Evolutionary conservation across 192 early-diverging fungal species (phyloP).

Genomic region (Backusella circina): DNA sequence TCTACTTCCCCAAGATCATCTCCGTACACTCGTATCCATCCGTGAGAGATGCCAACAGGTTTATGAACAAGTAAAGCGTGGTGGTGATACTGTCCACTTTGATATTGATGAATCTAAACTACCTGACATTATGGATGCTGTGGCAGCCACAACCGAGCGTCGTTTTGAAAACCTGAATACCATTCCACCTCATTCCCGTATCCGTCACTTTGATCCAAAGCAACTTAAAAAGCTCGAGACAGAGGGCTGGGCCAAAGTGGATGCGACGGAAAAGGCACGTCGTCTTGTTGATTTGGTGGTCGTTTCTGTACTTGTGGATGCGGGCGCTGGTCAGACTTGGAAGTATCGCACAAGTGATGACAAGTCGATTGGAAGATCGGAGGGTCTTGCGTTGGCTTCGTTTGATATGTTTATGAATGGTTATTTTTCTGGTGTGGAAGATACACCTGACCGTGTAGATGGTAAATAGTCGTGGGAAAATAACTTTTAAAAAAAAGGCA

Average conservation of each 20-base stretch:
- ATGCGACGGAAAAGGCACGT: slow-evolving; percentile 52
- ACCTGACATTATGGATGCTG: slow-evolving; percentile 59
- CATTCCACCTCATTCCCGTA: slow-evolving; percentile 86
- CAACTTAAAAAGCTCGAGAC: slow-evolving; percentile 43
- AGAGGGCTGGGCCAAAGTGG: slow-evolving; percentile 36
- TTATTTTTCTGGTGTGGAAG: slow-evolving; percentile 59
- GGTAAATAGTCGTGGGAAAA: slow-evolving; percentile 38
- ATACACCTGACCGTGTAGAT: slow-evolving; percentile 66
- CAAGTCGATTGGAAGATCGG: slow-evolving; percentile 58
- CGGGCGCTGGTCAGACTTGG: slow-evolving; percentile 87
- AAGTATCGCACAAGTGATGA: slow-evolving; percentile 54
- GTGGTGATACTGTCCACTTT: slow-evolving; percentile 64
- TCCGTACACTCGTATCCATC: slow-evolving; percentile 70
- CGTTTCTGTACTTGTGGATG: slow-evolving; percentile 88
- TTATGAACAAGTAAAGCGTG: slow-evolving; percentile 51
- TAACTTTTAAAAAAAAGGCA: not conserved
- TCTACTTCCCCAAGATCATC: slow-evolving; percentile 39
- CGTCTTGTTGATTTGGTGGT: slow-evolving; percentile 82
- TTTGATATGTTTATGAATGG: slow-evolving; percentile 82
- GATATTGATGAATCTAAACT: slow-evolving; percentile 63
- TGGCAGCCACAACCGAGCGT: slow-evolving; percentile 61
- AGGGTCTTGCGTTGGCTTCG: slow-evolving; percentile 84
- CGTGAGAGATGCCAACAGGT: slow-evolving; percentile 66
- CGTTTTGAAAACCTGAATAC: slow-evolving; percentile 60
- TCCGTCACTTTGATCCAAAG: slow-evolving; percentile 72